Evolutionary conservation across 495 filamentous ascomycete genomes (phyloP).

Genomic region (Penicillium robsamsonii): DNA sequence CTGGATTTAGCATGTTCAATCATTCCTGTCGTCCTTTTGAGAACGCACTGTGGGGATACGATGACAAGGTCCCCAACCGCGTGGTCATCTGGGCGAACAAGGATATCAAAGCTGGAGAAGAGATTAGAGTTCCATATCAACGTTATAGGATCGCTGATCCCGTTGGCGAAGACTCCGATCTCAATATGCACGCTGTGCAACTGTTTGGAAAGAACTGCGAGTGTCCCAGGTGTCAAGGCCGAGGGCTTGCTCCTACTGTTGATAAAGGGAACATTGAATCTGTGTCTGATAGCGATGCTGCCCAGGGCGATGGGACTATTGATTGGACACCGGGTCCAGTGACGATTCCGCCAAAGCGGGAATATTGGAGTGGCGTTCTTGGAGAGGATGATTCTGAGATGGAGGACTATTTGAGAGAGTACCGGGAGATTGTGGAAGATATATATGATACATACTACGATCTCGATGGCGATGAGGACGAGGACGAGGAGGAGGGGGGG

Average conservation of each 20-base stretch:
- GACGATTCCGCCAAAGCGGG: not conserved
- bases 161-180: not conserved
- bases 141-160: constrained; percentile 4
- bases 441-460: not conserved
- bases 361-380: not conserved
- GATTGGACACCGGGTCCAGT: constrained; percentile 1
- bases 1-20: constrained; percentile 37
- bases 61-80: constrained; percentile 27
- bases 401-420: not conserved
- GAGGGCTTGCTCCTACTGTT: not conserved
- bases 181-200: not conserved
- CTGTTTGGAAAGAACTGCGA: constrained; percentile 4
- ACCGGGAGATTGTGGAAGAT: not conserved
- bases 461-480: not conserved
- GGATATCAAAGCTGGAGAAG: constrained; percentile 26
- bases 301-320: not conserved
- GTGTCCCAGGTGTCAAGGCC: constrained; percentile 1
- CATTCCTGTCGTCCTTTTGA: constrained; percentile 21
- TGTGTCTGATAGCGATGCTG: not conserved
- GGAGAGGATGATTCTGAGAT: not conserved
- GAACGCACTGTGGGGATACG: constrained; percentile 32
- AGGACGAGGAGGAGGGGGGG: not conserved
- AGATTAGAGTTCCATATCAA: constrained; percentile 31
- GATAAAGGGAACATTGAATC: not conserved
- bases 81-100: constrained; percentile 29